Conservation (phyloP, 768 basidiomycete genomes). For the Tricholoma flavovirens region DNA sequence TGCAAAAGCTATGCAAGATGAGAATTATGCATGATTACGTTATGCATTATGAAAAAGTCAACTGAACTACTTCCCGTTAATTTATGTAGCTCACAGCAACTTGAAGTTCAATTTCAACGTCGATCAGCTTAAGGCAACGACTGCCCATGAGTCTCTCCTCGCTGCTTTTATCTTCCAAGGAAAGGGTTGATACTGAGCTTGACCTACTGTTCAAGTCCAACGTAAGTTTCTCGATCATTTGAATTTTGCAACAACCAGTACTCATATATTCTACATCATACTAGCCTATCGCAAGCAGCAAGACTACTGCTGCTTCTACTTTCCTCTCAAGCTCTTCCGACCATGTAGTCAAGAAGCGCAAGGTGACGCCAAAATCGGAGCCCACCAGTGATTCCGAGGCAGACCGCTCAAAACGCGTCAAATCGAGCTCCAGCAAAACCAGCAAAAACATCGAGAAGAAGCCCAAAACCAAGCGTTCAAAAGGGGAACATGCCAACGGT, state of each 20-base stretch:
- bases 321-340: constrained; percentile 20
- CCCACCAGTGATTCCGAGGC: not conserved
- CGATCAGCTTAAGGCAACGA: not conserved
- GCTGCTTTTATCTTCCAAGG: constrained; percentile 40
- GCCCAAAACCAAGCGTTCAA: constrained; percentile 11
- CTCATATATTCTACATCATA: not conserved
- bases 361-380: constrained; percentile 18
- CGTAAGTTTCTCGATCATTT: constrained; percentile 28
- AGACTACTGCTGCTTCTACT: constrained; percentile 8
- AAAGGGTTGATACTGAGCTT: constrained; percentile 52
- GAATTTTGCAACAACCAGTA: not conserved
- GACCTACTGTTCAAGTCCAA: constrained; percentile 56
- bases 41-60: no score
- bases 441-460: not conserved
- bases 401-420: constrained; percentile 20
- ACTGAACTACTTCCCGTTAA: no score
- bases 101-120: no score
- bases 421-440: constrained; percentile 14
- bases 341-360: constrained; percentile 26
- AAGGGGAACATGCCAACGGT: constrained; percentile 10
- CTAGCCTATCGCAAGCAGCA: constrained; percentile 11
- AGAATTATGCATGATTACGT: no score
- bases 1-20: no score
- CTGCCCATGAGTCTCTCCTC: constrained; percentile 50
- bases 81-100: no score